phyloP scores from a whole-genome alignment of 768 basidiomycete species.

The Tricholoma flavovirens region DNA sequence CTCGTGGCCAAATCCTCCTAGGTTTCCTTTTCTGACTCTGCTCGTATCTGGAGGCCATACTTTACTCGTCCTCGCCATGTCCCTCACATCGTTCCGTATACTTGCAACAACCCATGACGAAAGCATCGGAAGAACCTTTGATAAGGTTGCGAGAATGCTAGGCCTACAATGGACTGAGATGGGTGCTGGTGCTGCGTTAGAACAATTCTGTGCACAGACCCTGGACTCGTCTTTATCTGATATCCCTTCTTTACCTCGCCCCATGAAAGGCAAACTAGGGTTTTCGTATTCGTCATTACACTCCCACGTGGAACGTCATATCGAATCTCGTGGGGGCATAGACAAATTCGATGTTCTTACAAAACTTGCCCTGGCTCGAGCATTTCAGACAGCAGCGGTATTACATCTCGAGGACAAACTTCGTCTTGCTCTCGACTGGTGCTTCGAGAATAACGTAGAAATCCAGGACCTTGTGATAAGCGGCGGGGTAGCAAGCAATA shows the following conservation, averaged over 20 bases:
- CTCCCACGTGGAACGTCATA: slow-evolving; percentile 57
- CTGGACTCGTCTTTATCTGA: slow-evolving; percentile 21
- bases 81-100: slow-evolving; percentile 52
- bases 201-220: slow-evolving; percentile 52
- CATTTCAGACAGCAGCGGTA: slow-evolving; percentile 70
- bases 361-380: slow-evolving; percentile 50
- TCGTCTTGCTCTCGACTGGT: slow-evolving; percentile 42
- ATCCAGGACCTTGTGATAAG: slow-evolving; percentile 71
- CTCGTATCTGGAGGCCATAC: slow-evolving; percentile 96
- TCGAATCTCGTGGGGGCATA: slow-evolving; percentile 39
- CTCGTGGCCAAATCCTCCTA: slow-evolving; percentile 37
- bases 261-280: slow-evolving; percentile 47
- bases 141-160: slow-evolving; percentile 75
- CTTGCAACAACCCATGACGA: slow-evolving; percentile 73
- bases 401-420: slow-evolving; percentile 76
- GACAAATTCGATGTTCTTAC: slow-evolving; percentile 32
- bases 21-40: slow-evolving; percentile 84
- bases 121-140: slow-evolving; percentile 74
- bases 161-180: slow-evolving; percentile 54
- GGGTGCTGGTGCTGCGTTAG: slow-evolving; percentile 80
- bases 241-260: slow-evolving; percentile 37
- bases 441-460: slow-evolving; percentile 32
- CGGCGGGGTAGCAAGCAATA: slow-evolving; percentile 92
- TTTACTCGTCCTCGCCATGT: slow-evolving; percentile 69
- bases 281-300: slow-evolving; percentile 84